phyloP scores from a whole-genome alignment of 257 asterid genomes.

The Primulina huaijiensis region DNA sequence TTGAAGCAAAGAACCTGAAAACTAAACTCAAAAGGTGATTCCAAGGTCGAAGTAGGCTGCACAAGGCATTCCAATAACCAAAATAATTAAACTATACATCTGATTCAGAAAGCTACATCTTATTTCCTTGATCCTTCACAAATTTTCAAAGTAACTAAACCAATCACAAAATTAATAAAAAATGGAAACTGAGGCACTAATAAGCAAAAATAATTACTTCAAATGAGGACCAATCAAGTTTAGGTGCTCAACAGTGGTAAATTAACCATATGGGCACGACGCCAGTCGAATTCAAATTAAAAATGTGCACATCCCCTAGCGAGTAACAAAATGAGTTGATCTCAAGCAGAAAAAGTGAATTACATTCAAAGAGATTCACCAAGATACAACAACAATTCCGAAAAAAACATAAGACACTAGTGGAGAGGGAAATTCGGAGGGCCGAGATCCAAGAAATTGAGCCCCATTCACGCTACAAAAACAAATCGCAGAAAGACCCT shows the following conservation, averaged over 20 bases:
- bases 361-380: slow-evolving; percentile 2
- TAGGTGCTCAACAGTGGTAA: not conserved
- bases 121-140: slow-evolving; percentile 13
- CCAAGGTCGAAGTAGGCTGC: not conserved
- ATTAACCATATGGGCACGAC: slow-evolving; percentile 3
- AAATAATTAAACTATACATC: not conserved
- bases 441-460: slow-evolving; percentile 19
- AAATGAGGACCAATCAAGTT: not conserved
- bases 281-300: slow-evolving; percentile 11
- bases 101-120: not conserved
- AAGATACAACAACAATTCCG: slow-evolving; percentile 16
- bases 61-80: not conserved
- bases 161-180: not conserved
- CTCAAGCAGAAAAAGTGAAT: slow-evolving; percentile 10
- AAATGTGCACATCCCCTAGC: slow-evolving; percentile 15
- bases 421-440: not conserved
- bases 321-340: not conserved
- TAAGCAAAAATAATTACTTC: slow-evolving; percentile 1
- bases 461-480: not conserved
- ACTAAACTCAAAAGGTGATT: not conserved
- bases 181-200: not conserved
- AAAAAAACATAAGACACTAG: not conserved
- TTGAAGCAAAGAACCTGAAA: slow-evolving; percentile 1
- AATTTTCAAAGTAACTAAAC: slow-evolving; percentile 11
- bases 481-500: not conserved